phyloP scores from a whole-genome alignment of 2,329 filamentous ascomycete species.

The Knufia petricola region DNA sequence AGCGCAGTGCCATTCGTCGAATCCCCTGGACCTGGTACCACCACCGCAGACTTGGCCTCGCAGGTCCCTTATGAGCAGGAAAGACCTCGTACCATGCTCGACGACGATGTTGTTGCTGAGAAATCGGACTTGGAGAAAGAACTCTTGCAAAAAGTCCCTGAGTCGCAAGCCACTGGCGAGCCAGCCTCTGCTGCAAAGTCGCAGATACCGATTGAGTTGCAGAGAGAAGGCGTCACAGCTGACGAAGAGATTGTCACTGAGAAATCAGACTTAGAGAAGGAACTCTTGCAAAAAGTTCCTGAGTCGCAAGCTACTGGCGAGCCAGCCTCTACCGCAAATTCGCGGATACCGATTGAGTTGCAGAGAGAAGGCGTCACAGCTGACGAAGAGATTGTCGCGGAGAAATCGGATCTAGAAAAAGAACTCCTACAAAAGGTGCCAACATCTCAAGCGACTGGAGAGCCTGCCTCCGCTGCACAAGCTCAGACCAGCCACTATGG shows the following conservation, averaged over 20 bases:
- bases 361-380: slow-evolving; percentile 16
- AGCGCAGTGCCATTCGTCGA: slow-evolving; percentile 38
- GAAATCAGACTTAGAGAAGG: slow-evolving; percentile 64
- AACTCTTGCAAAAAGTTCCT: slow-evolving; percentile 51
- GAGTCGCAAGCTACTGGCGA: slow-evolving; percentile 28
- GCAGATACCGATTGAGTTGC: slow-evolving; percentile 26
- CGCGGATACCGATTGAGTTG: slow-evolving; percentile 27
- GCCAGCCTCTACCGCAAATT: too few relatives aligned
- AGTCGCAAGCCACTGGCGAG: slow-evolving; percentile 28
- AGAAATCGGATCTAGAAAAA: slow-evolving; percentile 65
- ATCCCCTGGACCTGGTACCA: slow-evolving; percentile 25
- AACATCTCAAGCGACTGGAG: slow-evolving; percentile 26
- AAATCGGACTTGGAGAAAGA: slow-evolving; percentile 68
- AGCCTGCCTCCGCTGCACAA: slow-evolving; percentile 30
- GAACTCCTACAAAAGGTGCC: slow-evolving; percentile 54
- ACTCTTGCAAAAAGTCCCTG: slow-evolving; percentile 46
- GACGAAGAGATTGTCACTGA: slow-evolving; percentile 56
- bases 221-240: slow-evolving; percentile 14
- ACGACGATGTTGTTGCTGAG: slow-evolving; percentile 55
- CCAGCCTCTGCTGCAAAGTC: too few relatives aligned
- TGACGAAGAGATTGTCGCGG: slow-evolving; percentile 52
- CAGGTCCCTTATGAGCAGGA: slow-evolving; percentile 27
- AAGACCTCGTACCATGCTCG: slow-evolving; percentile 14
- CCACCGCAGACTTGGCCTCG: slow-evolving; percentile 50
- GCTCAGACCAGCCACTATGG: slow-evolving; percentile 30